Evolutionary conservation across 139 green algal genomes (phyloP).

Genomic region (Chlamydomonas schloesseri): DNA sequence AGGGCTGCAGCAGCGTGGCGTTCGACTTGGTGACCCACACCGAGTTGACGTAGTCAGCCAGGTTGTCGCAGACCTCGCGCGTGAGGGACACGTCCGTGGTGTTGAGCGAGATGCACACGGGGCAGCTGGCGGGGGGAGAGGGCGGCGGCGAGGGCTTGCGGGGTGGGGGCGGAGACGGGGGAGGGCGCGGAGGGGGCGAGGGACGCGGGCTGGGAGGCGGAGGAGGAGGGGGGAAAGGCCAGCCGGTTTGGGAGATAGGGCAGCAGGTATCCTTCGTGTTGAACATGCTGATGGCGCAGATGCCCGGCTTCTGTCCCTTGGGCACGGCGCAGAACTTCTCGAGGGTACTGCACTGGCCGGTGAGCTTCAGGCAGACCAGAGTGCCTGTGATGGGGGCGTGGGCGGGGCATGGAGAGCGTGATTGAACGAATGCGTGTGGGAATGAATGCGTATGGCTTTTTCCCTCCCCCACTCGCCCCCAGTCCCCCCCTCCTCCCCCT

Average conservation of each 20-base stretch:
- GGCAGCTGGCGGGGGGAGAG: background rate
- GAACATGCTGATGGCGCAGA: background rate
- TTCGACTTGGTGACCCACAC: background rate
- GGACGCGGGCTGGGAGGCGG: background rate
- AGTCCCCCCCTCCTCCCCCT: too few species aligned
- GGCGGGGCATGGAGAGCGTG: too few species aligned
- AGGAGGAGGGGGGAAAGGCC: background rate
- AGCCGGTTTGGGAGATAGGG: background rate
- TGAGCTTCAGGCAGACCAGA: background rate
- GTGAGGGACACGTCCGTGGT: background rate
- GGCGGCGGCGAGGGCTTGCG: background rate
- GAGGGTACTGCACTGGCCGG: background rate
- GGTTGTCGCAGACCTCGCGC: background rate
- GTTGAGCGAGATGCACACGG: background rate
- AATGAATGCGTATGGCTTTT: too few species aligned
- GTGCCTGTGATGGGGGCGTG: background rate
- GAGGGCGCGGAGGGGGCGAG: background rate
- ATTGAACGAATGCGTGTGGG: too few species aligned
- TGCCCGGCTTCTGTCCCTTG: background rate
- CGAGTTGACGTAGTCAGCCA: background rate
- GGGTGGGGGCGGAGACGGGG: too few species aligned
- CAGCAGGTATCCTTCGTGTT: constrained; percentile 25
- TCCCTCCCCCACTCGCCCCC: too few species aligned
- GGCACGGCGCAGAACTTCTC: background rate
- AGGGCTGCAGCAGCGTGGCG: background rate